Evolutionary conservation across 495 filamentous ascomycete genomes (phyloP).

Genomic region (Apiosordaria backusii): DNA sequence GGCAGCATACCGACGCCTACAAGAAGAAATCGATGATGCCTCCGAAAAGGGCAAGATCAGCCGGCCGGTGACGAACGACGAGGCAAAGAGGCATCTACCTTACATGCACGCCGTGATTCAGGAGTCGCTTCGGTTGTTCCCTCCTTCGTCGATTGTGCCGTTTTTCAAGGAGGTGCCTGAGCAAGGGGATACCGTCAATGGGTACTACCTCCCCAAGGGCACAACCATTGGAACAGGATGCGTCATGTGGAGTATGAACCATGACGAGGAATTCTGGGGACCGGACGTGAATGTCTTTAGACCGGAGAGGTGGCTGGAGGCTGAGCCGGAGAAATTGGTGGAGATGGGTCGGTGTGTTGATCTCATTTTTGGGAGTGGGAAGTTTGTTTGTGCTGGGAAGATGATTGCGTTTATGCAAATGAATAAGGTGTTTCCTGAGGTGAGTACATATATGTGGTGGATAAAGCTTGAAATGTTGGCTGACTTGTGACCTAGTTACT

Average conservation of each 20-base stretch:
- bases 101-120: constrained; percentile 47
- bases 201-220: constrained; percentile 27
- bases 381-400: constrained; percentile 42
- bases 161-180: constrained; percentile 35
- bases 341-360: constrained; percentile 38
- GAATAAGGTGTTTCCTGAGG: constrained; percentile 55
- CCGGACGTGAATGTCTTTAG: constrained; percentile 35
- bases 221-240: constrained; percentile 29
- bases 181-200: constrained; percentile 28
- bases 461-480: background rate
- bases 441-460: constrained; percentile 22
- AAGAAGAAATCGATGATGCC: constrained; percentile 53
- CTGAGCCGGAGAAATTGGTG: constrained; percentile 26
- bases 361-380: constrained; percentile 36
- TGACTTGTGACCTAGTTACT: constrained; percentile 8
- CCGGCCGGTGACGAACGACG: constrained; percentile 33
- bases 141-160: constrained; percentile 43
- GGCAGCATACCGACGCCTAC: constrained; percentile 48
- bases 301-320: constrained; percentile 45
- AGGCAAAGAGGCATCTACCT: constrained; percentile 39
- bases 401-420: constrained; percentile 40
- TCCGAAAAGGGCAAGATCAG: constrained; percentile 32
- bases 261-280: constrained; percentile 15
- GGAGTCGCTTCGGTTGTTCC: constrained; percentile 45
- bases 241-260: constrained; percentile 12